Base-by-base conservation (phyloP, 1,284 basidiomycete genomes). In the Microbotryum violaceum region DNA sequence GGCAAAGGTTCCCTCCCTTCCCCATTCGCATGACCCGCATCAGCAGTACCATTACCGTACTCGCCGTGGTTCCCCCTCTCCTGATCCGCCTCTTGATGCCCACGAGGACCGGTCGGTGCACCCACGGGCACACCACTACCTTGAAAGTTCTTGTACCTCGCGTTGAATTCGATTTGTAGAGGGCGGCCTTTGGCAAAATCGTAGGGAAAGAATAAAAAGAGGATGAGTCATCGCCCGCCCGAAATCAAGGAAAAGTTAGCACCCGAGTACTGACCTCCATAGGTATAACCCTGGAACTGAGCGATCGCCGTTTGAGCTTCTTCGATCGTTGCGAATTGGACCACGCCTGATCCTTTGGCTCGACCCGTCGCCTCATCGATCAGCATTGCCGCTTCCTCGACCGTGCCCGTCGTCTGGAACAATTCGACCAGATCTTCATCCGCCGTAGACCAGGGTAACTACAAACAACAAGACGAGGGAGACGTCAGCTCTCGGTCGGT, bases 391-490 rank as follows among this genome's bases (percentile, higher is more conserved):
- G 94, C 94, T 51, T 91, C 79, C 71, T 91, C 87, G 42, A 98
- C 94, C 67, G 86, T 87, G 12, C 94, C 94, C 1, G 92, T 96
- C 37, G 94, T 98, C 79, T 97, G 93, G 73, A 98, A 98, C 37
- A 98, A 79, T 77, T 98, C 94, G 27, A 97, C 93, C 33, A 98
- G 79, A 74, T 98, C 94, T 74, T 97, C 93, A 75, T 97, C 96
- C n/a, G 92, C 90, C 44, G 94, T 98, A 20, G 92, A 97, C 91
- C 92, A 97, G 0, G 94, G 94, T 21, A 98, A 79, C 91, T 97
- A 70, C 18, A 49, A 56, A 7, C 16, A 31, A 45, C 37, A 50
- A 42, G 37, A 18, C 37, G 54, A 37, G n/a, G 44, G 45, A 47
- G 27, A 6, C 14, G 37, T 42, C 37, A 42, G 37, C 10, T 42